Evolutionary conservation across 495 filamentous ascomycete genomes (phyloP).

Genomic region (Trichocladium uniseriatum): DNA sequence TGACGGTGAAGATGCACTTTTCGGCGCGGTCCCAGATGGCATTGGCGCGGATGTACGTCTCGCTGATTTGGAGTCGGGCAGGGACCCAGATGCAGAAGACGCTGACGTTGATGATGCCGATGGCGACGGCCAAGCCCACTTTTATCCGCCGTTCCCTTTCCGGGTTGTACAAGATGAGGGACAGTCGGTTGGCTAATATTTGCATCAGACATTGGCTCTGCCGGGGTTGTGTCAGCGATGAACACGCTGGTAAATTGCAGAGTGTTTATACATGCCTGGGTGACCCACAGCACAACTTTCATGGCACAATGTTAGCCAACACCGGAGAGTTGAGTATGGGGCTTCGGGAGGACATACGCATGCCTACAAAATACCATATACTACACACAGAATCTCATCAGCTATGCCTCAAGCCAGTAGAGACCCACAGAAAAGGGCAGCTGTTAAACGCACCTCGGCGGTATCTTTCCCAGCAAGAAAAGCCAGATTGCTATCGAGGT

Average conservation of each 20-base stretch:
- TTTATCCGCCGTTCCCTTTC: constrained; percentile 23
- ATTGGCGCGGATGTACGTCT: constrained; percentile 29
- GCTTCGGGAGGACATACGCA: constrained; percentile 14
- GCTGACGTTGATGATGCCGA: constrained; percentile 38
- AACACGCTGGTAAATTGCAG: no score
- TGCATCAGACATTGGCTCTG: constrained; percentile 39
- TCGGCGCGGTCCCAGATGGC: constrained; percentile 42
- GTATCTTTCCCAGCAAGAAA: constrained; percentile 14
- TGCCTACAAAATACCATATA: constrained; percentile 17
- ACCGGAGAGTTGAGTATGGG: no score
- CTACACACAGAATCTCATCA: no score
- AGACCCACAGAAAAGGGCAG: no score
- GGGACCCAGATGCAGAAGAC: constrained; percentile 46
- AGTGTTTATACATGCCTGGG: constrained; percentile 14
- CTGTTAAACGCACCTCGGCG: no score
- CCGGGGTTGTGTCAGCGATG: no score
- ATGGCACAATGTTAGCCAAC: neutral
- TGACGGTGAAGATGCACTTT: constrained; percentile 40
- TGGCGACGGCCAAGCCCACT: constrained; percentile 27
- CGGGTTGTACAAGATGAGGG: constrained; percentile 32
- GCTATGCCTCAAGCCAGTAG: no score
- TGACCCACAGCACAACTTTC: constrained; percentile 24
- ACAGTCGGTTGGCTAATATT: constrained; percentile 42
- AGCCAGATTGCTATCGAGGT: constrained; percentile 21
- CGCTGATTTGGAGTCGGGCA: constrained; percentile 30